These are phyloP conservation scores for Leishmania martiniquensis DNA, from an alignment of 208 protist genomes.

Conservation along the genomic window DNA sequence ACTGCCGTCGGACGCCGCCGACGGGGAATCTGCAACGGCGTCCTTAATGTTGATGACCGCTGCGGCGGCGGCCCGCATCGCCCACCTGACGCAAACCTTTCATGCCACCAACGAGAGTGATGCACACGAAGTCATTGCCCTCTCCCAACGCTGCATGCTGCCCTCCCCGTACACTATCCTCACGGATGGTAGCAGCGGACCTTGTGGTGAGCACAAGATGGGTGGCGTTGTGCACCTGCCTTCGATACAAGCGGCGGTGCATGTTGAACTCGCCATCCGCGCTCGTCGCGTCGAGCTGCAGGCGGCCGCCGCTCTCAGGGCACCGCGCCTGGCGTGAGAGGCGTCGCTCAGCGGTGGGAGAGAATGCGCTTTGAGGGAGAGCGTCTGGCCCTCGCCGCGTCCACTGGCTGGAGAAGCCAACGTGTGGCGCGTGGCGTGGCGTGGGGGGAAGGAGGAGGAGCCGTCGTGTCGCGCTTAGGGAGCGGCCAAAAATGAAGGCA, in stretches of 20 bases:
- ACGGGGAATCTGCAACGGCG: neutral
- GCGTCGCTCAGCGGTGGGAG: neutral
- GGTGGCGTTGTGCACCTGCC: slow-evolving; percentile 40
- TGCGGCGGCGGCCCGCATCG: slow-evolving; percentile 49
- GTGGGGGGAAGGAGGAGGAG: neutral
- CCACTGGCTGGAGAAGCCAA: neutral
- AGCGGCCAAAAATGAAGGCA: neutral
- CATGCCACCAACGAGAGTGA: slow-evolving; percentile 31
- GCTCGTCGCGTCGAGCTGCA: slow-evolving; percentile 13
- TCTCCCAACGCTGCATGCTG: slow-evolving; percentile 44
- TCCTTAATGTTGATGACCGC: slow-evolving; percentile 47
- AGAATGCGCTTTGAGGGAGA: neutral
- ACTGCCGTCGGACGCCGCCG: neutral
- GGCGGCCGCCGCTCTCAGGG: slow-evolving; percentile 3
- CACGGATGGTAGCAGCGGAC: slow-evolving; percentile 16
- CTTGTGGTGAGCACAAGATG: slow-evolving; percentile 11
- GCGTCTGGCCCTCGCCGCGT: neutral
- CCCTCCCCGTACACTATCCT: slow-evolving; percentile 68
- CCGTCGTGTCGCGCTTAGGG: neutral
- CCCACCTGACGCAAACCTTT: slow-evolving; percentile 30
- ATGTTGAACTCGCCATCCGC: slow-evolving; percentile 19
- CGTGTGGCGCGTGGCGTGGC: too few species aligned
- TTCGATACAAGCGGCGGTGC: slow-evolving; percentile 25
- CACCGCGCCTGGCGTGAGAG: neutral
- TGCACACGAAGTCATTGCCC: slow-evolving; percentile 44